Evolutionary conservation across 345 rosid genomes (phyloP).

Genomic region (Linum lewisii): DNA sequence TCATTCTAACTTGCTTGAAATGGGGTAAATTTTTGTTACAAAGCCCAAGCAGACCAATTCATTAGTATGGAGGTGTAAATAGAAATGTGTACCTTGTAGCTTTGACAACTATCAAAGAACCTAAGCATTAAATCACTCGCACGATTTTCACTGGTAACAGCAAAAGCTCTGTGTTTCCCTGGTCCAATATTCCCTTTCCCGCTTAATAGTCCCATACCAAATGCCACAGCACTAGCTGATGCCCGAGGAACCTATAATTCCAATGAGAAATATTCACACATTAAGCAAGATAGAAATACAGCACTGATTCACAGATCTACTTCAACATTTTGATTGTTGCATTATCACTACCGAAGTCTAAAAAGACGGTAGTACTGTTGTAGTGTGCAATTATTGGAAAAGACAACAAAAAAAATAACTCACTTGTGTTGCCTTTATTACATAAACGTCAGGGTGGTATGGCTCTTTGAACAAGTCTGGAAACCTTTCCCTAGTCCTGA

Average conservation of each 20-base stretch:
- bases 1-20: background rate
- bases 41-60: background rate
- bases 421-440: constrained; percentile 80
- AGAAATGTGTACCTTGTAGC: constrained; percentile 55
- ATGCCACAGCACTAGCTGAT: constrained; percentile 95
- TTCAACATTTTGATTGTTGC: background rate
- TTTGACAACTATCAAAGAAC: constrained; percentile 74
- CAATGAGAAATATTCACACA: background rate
- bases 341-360: background rate
- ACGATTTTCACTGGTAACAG: constrained; percentile 86
- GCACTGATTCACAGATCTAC: background rate
- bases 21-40: background rate
- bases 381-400: background rate
- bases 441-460: constrained; percentile 81
- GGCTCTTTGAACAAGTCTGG: constrained; percentile 60
- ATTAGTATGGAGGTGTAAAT: background rate
- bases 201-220: constrained; percentile 89
- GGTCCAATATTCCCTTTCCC: constrained; percentile 77
- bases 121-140: constrained; percentile 80
- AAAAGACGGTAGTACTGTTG: background rate
- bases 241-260: constrained; percentile 70
- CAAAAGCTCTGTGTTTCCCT: constrained; percentile 66
- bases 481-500: constrained; percentile 63
- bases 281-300: background rate
- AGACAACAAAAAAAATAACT: constrained; percentile 5